phyloP scores from a whole-genome alignment of 23 red algal genomes.

The Agarophyton chilense region DNA sequence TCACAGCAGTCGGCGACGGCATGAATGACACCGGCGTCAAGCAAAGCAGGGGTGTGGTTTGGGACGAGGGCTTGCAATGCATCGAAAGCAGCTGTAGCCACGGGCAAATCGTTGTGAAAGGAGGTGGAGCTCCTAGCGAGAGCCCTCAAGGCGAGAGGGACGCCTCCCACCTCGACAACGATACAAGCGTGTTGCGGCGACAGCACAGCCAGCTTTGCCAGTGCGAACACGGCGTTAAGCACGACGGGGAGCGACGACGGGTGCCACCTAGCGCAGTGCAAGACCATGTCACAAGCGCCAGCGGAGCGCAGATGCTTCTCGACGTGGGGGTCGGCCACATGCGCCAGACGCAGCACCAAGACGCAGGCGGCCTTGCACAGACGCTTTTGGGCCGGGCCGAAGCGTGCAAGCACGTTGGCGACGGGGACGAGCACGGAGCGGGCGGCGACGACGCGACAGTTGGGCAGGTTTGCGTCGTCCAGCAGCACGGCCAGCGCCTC shows the following conservation, averaged over 20 bases:
- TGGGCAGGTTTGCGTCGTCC: constrained; percentile 10
- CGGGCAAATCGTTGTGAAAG: constrained; percentile 23
- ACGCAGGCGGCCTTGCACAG: constrained; percentile 52
- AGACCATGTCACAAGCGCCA: constrained; percentile 40
- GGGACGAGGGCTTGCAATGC: background rate
- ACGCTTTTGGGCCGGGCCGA: background rate
- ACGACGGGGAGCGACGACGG: constrained; percentile 21
- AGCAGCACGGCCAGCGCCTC: constrained; percentile 52
- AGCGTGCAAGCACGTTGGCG: constrained; percentile 33
- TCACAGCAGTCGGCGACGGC: constrained; percentile 28
- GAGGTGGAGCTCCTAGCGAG: constrained; percentile 11
- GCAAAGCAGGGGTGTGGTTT: background rate
- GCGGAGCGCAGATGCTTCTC: constrained; percentile 33
- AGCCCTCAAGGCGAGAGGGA: background rate
- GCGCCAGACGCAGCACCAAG: constrained; percentile 14
- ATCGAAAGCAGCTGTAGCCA: constrained; percentile 28
- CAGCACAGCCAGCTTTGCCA: background rate
- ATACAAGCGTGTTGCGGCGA: constrained; percentile 37
- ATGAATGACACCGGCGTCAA: background rate
- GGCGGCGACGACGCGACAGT: constrained; percentile 17
- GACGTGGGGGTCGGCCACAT: background rate
- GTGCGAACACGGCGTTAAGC: constrained; percentile 30
- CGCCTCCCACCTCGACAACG: constrained; percentile 19
- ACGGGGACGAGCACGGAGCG: background rate
- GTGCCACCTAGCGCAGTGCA: constrained; percentile 29